Conservation (phyloP, 305 asterid genomes). For the Fraxinus angustifolia region DNA sequence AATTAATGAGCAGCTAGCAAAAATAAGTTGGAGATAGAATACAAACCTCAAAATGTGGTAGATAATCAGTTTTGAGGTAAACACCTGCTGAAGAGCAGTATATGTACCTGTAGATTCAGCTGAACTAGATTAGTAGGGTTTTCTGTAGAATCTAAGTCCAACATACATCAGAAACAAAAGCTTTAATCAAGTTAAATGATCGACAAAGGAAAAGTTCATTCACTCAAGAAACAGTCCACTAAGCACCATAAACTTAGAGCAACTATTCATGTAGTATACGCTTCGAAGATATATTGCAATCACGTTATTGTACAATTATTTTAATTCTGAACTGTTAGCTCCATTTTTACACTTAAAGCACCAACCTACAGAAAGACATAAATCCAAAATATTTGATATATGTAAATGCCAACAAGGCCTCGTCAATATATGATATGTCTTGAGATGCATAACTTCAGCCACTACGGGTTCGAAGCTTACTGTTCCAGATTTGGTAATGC, state of each 20-base stretch:
- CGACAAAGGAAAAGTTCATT: background rate
- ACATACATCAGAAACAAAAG: background rate
- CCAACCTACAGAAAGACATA: background rate
- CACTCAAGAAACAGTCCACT: background rate
- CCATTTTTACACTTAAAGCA: background rate
- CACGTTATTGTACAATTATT: background rate
- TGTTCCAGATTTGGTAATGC: conserved; percentile 91
- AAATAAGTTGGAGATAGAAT: background rate
- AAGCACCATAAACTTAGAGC: too few relatives aligned
- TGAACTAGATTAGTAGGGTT: background rate
- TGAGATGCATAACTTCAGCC: background rate
- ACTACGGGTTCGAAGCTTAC: conserved; percentile 40
- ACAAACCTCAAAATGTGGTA: conserved; percentile 73
- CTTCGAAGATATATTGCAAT: too few relatives aligned
- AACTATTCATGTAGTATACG: too few relatives aligned
- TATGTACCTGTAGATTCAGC: conserved; percentile 59
- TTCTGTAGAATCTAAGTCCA: background rate
- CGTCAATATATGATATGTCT: background rate
- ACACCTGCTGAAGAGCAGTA: conserved; percentile 95
- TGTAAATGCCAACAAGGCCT: too few relatives aligned
- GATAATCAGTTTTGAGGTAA: conserved; percentile 72
- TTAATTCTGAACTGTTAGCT: background rate
- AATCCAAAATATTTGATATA: background rate
- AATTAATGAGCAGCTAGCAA: background rate
- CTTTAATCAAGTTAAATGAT: background rate